A percentile compares a stretch with the other conserved stretches of the same genome.
These are phyloP conservation scores for Apophysomyces elegans DNA, from an alignment of 371 early-diverging fungal species.

Conservation along the genomic window DNA sequence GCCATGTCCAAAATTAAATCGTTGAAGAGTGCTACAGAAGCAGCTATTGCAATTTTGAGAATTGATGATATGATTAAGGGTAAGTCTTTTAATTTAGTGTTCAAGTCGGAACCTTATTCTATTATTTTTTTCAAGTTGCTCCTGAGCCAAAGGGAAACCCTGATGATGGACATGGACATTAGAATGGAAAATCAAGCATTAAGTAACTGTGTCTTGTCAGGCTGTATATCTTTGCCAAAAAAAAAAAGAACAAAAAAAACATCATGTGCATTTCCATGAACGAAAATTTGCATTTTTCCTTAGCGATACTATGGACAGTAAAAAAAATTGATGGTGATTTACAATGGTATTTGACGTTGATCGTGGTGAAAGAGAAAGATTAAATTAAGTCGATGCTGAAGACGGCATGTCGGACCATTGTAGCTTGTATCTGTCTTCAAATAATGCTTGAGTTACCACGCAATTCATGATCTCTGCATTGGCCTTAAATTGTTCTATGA, in stretches of 20 bases:
- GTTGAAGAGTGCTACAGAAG: constrained; percentile 99
- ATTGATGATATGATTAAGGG: constrained; percentile 99
- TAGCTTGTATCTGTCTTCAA: constrained; percentile 20
- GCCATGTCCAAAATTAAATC: constrained; percentile 99
- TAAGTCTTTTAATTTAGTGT: constrained; percentile 15
- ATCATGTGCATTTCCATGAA: constrained; percentile 2
- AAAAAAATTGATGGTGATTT: background rate
- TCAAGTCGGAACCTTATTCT: background rate
- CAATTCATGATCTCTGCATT: constrained; percentile 8
- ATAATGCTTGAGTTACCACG: constrained; percentile 7
- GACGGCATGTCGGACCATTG: constrained; percentile 7
- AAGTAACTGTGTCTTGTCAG: background rate
- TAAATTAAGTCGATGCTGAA: background rate
- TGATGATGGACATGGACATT: constrained; percentile 58
- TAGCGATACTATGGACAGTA: background rate
- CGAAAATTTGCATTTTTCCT: background rate
- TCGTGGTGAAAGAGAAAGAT: background rate
- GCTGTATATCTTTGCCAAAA: background rate
- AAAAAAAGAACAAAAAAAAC: background rate
- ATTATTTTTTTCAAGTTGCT: constrained; percentile 33
- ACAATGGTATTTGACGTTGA: too few species aligned
- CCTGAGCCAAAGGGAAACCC: constrained; percentile 46
- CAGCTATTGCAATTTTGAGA: constrained; percentile 98
- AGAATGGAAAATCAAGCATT: constrained; percentile 15
- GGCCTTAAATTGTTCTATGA: background rate